Percentiles rank a stretch among this genome's conserved stretches.
Conservation (phyloP, 371 early-diverging fungal species). For the Saksenaea vasiformis region DNA sequence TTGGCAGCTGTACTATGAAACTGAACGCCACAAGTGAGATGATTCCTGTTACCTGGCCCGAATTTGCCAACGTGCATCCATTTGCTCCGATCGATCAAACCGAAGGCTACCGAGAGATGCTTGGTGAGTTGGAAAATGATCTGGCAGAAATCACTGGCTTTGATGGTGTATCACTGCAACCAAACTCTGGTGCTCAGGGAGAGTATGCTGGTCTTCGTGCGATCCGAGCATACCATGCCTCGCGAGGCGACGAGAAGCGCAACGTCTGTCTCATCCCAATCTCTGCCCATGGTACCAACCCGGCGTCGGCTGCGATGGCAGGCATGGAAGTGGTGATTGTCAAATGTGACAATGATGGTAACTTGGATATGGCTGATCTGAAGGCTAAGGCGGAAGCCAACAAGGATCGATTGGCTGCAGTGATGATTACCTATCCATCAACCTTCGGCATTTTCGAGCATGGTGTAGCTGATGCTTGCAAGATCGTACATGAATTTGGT, state of each 20-base stretch:
- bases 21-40: slow-evolving; percentile 97
- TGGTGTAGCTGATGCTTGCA: slow-evolving; percentile 81
- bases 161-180: slow-evolving; percentile 90
- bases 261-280: slow-evolving; percentile 95
- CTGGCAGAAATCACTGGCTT: slow-evolving; percentile 93
- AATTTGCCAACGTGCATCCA: slow-evolving; percentile 93
- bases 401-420: slow-evolving; percentile 82
- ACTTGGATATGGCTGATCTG: slow-evolving; percentile 89
- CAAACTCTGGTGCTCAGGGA: slow-evolving; percentile 98
- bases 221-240: slow-evolving; percentile 88
- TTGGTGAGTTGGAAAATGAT: slow-evolving; percentile 84
- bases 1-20: slow-evolving; percentile 99
- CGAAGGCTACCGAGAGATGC: slow-evolving; percentile 85
- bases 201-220: slow-evolving; percentile 95
- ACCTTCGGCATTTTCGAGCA: slow-evolving; percentile 98
- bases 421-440: slow-evolving; percentile 98
- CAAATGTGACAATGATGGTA: slow-evolving; percentile 88
- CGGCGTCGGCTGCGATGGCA: slow-evolving; percentile 97
- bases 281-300: slow-evolving; percentile 98
- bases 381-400: slow-evolving; percentile 85
- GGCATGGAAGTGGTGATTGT: slow-evolving; percentile 92
- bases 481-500: slow-evolving; percentile 87
- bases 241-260: slow-evolving; percentile 81
- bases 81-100: slow-evolving; percentile 94
- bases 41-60: slow-evolving; percentile 97